Percentiles rank a stretch among this genome's conserved stretches.
Conservation (phyloP, 208 protist species). For the Naegleria gruberi region DNA sequence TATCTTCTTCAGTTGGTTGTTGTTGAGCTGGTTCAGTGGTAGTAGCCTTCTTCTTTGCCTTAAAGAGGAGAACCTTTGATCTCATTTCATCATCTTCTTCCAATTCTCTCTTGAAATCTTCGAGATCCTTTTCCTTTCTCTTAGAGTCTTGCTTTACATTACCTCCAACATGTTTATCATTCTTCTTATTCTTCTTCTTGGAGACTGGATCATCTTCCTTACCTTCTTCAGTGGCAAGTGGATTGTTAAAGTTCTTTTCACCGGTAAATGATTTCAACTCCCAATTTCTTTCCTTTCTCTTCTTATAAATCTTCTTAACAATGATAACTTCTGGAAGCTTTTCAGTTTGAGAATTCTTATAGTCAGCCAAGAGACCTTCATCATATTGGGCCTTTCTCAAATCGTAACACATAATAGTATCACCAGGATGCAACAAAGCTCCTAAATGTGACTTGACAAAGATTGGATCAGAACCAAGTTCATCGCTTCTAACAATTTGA, state of each 20-base stretch:
- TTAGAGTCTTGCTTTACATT: background rate
- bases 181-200: slow-evolving; percentile 41
- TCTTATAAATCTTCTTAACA: slow-evolving; percentile 81
- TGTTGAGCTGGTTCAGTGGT: background rate
- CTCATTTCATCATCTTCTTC: slow-evolving; percentile 30
- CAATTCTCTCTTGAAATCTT: slow-evolving; percentile 12
- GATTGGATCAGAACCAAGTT: slow-evolving; percentile 88
- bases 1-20: background rate
- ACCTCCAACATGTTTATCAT: slow-evolving; percentile 13
- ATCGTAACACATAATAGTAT: slow-evolving; percentile 84
- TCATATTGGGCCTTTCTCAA: slow-evolving; percentile 76
- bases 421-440: slow-evolving; percentile 77
- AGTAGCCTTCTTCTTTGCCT: slow-evolving; percentile 10
- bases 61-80: slow-evolving; percentile 14
- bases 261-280: slow-evolving; percentile 30
- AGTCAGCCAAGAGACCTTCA: slow-evolving; percentile 63
- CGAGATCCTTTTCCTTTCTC: background rate
- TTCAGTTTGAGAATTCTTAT: slow-evolving; percentile 55
- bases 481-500: slow-evolving; percentile 79
- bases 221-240: background rate
- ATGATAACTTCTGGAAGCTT: slow-evolving; percentile 77
- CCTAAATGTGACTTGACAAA: slow-evolving; percentile 80
- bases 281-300: slow-evolving; percentile 39
- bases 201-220: background rate
- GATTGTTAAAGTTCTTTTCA: slow-evolving; percentile 2